These are phyloP conservation scores for Drechslerella coelobrocha DNA, from an alignment of 2,329 filamentous ascomycete species.

Conservation along the genomic window DNA sequence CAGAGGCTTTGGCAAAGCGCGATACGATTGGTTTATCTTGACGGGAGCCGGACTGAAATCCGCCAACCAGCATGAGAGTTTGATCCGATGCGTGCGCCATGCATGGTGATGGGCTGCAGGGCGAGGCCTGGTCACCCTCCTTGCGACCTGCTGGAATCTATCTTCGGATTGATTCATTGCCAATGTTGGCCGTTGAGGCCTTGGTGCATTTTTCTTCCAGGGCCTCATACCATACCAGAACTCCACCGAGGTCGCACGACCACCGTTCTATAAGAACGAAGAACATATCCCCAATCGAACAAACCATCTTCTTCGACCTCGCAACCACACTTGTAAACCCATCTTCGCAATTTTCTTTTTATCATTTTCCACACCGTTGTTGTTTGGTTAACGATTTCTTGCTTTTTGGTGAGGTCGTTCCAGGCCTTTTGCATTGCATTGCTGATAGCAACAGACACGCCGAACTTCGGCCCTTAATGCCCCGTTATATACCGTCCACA, in stretches of 20 bases:
- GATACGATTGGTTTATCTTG: conserved; percentile 3
- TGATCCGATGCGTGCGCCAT: neutral
- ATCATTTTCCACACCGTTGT: no score
- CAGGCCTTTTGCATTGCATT: no score
- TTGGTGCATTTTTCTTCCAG: conserved; percentile 8
- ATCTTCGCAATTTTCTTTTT: no score
- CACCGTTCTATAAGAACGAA: conserved; percentile 42
- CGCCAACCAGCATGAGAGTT: neutral
- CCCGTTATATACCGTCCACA: conserved; percentile 8
- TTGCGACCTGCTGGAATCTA: conserved; percentile 42
- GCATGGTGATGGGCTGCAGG: conserved; percentile 19
- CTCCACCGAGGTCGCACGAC: conserved; percentile 1
- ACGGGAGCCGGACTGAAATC: neutral
- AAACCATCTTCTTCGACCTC: no score
- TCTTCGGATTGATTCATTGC: conserved; percentile 31
- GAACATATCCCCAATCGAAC: neutral
- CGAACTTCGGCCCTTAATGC: conserved; percentile 1
- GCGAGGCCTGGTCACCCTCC: conserved; percentile 5
- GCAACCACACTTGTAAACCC: no score
- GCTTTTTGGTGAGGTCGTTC: no score
- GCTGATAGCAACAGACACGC: neutral
- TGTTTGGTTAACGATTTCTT: no score
- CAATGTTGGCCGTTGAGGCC: neutral
- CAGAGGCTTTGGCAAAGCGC: no score
- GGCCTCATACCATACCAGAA: conserved; percentile 5